Base-by-base conservation (phyloP, 2,329 filamentous ascomycete genomes). In the Hymenoscyphus repandus region DNA sequence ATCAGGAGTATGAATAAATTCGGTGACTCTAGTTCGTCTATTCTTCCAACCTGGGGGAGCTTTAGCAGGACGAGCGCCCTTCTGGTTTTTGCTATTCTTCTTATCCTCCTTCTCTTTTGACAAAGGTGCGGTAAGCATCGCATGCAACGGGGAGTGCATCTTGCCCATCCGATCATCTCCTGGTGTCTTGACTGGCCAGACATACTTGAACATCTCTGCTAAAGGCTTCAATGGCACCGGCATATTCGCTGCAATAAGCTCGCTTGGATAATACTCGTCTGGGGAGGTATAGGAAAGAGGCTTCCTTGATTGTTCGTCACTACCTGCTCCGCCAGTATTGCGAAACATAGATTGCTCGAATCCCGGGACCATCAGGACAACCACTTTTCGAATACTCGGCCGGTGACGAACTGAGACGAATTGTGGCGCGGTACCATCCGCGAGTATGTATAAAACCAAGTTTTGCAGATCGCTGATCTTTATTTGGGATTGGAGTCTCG, bases 311-410 rank as follows among this genome's bases (percentile, higher is more conserved):
- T 36, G 47, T 11, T 43, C 38, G 15, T 36, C 43, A 22, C 51
- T 48, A 27, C 43, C 44, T 15, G 18, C 39, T 9, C 54, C 51
- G n/a, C 51, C 36, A 7, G 53, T 74, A 72, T 61, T 75, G 66
- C 86, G 81, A 70, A 97, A 95, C 87, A 97, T 93, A 55, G 83
- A 86, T 62, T 89, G 80, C 65, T 97, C 92, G 20, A 99, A 72
- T 0, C 93, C 93, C 10, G 93, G 93, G 10, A 96, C 83, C 87
- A 96, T 92, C 58, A 99, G 73, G 37, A 88, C 80, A 30, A 97
- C 91, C 30, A 95, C 86, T 70, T 93, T 95, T 56, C 81, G 74
- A 60, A 87, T 82, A 52, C 82, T 74, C 5, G 79, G 77, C 41
- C 83, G 75, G 61, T 86, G 77, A 52, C 73, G 73, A 44, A 86